Evolutionary conservation across 2,329 filamentous ascomycete genomes (phyloP), one percentile per base, ranked within the genome.

Genomic region (Trichophyton schoenleinii): DNA sequence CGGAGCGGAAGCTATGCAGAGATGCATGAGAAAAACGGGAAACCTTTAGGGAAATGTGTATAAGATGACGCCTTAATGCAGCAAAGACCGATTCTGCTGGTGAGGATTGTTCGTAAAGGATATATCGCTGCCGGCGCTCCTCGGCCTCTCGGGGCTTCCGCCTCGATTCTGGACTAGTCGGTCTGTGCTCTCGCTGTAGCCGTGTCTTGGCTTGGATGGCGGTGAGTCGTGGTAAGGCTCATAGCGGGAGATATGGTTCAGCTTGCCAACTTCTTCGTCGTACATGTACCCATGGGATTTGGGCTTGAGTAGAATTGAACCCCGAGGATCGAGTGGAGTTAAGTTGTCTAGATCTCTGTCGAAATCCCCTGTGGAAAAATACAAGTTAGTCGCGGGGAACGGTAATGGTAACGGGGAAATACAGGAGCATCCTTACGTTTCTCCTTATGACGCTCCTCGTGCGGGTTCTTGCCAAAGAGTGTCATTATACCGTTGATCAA

Each of bases 381-480:
- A 49, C 60, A 28, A 18, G 46, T 55, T 60, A 60, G 59, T 2
- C 15, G 20, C 41, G 25, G 5, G 18, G 3, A 13, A 48, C 41
- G 36, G 38, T 53, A 8, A 28, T 13, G 28, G 28, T 36, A n/a
- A 57, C 11, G 3, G 28, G 25, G 18, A 25, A 31, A 5, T 4
- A n/a, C 4, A n/a, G 18, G 13, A 18, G 18, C n/a, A 55, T 18
- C 79, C 86, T 83, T 88, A 89, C 89, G 89, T 73, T 89, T 84
- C 76, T 92, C 89, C 82, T 95, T 95, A 75, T 89, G 86, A 70
- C 86, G 86, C 80, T 87, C 87, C 66, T 88, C 85, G 74, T 97
- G 92, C 3, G 92, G 91, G 77, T 97, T 97, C 77, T 91, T 83
- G 72, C 87, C 88, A 81, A 85, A 85, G 75, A 86, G 91, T 59